Evolutionary conservation across 139 green algal genomes (phyloP).

Genomic region (Mychonastes homosphaera): DNA sequence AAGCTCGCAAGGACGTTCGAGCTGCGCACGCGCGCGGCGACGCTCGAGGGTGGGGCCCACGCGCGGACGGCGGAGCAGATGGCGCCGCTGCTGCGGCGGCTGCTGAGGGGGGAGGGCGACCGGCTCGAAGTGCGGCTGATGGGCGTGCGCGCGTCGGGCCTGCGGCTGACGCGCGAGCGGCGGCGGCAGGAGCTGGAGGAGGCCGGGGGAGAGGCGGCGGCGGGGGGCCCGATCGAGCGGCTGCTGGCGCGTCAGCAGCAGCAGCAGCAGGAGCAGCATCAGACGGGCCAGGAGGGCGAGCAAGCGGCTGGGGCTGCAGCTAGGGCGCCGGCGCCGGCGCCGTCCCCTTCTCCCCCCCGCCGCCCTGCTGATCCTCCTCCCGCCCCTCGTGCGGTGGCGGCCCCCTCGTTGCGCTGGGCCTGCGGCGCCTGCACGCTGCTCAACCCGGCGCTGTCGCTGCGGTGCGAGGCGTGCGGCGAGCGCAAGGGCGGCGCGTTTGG

Average conservation of each 20-base stretch:
- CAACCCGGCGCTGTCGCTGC: too few species aligned
- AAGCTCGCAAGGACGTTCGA: constrained; percentile 67
- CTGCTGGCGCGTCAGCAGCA: constrained; percentile 11
- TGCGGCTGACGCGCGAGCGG: constrained; percentile 22
- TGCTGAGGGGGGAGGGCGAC: constrained; percentile 35
- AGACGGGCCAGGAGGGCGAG: background rate
- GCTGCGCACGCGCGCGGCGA: constrained; percentile 15
- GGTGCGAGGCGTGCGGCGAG: too few species aligned
- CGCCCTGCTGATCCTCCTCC: too few species aligned
- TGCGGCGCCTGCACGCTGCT: too few species aligned
- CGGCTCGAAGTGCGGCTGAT: constrained; percentile 61
- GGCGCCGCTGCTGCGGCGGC: constrained; percentile 28
- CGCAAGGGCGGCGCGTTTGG: too few species aligned
- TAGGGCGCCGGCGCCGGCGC: too few species aligned
- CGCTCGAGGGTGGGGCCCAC: constrained; percentile 12
- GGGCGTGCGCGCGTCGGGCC: constrained; percentile 58
- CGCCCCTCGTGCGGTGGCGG: too few species aligned
- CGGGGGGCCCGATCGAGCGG: background rate
- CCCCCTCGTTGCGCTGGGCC: too few species aligned
- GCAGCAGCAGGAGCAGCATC: constrained; percentile 1
- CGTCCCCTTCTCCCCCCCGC: too few species aligned
- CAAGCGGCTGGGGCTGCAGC: constrained; percentile 2
- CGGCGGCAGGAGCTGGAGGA: background rate
- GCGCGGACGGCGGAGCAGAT: constrained; percentile 45
- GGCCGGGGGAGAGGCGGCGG: background rate